A percentile compares a stretch with the other conserved stretches of the same genome.
phyloP scores from a whole-genome alignment of 768 basidiomycete genomes.

The Kwoniella heveanensis region DNA sequence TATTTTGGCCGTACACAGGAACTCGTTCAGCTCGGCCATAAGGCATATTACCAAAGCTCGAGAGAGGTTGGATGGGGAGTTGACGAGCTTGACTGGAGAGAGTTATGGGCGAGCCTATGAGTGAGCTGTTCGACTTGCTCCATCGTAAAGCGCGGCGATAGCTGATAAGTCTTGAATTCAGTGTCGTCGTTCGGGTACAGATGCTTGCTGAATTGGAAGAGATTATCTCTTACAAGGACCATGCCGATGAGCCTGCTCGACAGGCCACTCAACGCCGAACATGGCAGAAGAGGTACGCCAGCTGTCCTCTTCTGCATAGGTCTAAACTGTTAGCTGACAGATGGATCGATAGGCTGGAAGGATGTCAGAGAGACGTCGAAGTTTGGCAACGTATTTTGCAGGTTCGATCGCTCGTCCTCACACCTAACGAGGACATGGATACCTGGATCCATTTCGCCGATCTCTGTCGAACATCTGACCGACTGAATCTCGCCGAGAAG shows the following conservation, averaged over 20 bases:
- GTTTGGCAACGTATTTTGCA: constrained; percentile 98
- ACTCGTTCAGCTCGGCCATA: constrained; percentile 88
- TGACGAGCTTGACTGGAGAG: constrained; percentile 89
- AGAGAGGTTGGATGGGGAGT: constrained; percentile 85
- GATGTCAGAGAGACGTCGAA: constrained; percentile 96
- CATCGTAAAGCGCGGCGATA: too few species aligned
- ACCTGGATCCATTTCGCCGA: constrained; percentile 99
- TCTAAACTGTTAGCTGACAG: constrained; percentile 8
- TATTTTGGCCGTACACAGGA: constrained; percentile 92
- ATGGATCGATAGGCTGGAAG: constrained; percentile 69
- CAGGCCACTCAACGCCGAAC: constrained; percentile 87
- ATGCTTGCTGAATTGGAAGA: constrained; percentile 98
- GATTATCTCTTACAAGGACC: constrained; percentile 93
- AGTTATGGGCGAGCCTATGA: constrained; percentile 97
- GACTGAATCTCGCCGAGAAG: constrained; percentile 94
- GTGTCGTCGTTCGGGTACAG: constrained; percentile 94
- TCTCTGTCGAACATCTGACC: constrained; percentile 89
- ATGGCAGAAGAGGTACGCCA: constrained; percentile 96
- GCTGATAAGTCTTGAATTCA: constrained; percentile 55
- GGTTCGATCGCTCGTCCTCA: constrained; percentile 88
- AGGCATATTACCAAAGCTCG: constrained; percentile 88
- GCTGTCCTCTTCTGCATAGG: constrained; percentile 18
- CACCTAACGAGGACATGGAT: constrained; percentile 87
- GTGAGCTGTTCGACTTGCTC: too few species aligned
- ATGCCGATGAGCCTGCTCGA: constrained; percentile 89